Percentiles rank a stretch among this genome's conserved stretches.
These are phyloP conservation scores for Ochromonas danica DNA, from an alignment of 108 stramenopile species.

Conservation along the genomic window DNA sequence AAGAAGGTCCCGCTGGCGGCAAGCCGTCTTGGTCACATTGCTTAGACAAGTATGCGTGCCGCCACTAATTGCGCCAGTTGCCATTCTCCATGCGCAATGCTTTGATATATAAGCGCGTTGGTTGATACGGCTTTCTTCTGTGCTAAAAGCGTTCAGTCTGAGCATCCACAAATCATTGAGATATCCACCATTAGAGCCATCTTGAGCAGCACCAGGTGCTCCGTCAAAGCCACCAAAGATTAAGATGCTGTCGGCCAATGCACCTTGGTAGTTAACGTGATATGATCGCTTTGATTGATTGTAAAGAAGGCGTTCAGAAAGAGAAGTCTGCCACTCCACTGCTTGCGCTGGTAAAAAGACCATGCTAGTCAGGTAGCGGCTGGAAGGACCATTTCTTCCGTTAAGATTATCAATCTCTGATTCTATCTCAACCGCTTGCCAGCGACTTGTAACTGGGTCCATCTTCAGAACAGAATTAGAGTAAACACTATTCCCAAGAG, in stretches of 20 bases:
- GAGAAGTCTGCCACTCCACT: background rate
- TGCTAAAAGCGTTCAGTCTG: background rate
- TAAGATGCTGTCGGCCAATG: background rate
- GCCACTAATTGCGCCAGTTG: too few species aligned
- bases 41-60: too few species aligned
- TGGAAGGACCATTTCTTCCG: background rate
- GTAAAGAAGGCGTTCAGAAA: background rate
- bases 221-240: conserved; percentile 12
- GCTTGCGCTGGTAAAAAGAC: background rate
- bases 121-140: too few species aligned
- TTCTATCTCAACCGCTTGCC: background rate
- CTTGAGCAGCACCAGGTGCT: background rate
- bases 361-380: background rate
- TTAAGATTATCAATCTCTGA: background rate
- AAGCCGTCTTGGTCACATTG: too few species aligned
- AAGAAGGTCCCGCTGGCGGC: too few species aligned
- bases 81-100: too few species aligned
- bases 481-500: background rate
- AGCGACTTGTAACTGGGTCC: conserved; percentile 8
- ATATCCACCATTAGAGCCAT: background rate
- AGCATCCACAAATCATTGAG: background rate
- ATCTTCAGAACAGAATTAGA: background rate
- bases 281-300: background rate
- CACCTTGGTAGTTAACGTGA: background rate
- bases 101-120: too few species aligned